Evolutionary conservation across 768 basidiomycete genomes (phyloP), one percentile per base, ranked within the genome.

Genomic region (Serendipita sp.): DNA sequence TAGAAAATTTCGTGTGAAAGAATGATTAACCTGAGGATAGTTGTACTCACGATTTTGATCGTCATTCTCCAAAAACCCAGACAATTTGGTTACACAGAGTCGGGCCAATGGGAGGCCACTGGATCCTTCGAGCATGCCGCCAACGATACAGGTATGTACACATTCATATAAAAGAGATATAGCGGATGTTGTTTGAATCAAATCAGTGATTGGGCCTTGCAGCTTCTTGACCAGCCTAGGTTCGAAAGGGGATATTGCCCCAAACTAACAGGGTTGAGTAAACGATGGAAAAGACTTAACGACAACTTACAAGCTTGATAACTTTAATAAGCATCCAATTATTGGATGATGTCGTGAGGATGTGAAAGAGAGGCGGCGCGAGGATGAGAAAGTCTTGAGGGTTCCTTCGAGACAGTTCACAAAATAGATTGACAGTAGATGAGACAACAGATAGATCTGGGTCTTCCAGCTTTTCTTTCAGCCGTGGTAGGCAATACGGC

Each of bases 301-400:
- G 44, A 34, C 13, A 65, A 71, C 80, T 70, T 74, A 93, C 95
- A 73, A 98, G 74, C 76, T 99, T 99, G 72, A 98, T 86, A 64
- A 98, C 87, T 76, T 99, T 99, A 74, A 99, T 99, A 66, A 99
- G 81, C 91, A 98, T 95, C 96, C 96, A 99, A 70, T 99, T 99
- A 74, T 99, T 98, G 8, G 89, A 88, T 10, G 92, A 92, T 1
- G 86, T 92, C 0, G 92, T 96, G 66, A 99, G 77, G 10, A 98
- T 80, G 70, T 89, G 91, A 74, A 98, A 99, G 64, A 98, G 74
- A 69, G 89, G 89, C 8, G 96, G 96, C 1, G 95, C 96, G 45
- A 99, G 75, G 2, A 85, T 78, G 5, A 99, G 79, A 71, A 92
- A 93, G 66, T 89, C 88, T 66, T 77, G 75, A 5, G 94, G 92